Conservation (phyloP, 768 basidiomycete genomes). For the Boletus patriciae region DNA sequence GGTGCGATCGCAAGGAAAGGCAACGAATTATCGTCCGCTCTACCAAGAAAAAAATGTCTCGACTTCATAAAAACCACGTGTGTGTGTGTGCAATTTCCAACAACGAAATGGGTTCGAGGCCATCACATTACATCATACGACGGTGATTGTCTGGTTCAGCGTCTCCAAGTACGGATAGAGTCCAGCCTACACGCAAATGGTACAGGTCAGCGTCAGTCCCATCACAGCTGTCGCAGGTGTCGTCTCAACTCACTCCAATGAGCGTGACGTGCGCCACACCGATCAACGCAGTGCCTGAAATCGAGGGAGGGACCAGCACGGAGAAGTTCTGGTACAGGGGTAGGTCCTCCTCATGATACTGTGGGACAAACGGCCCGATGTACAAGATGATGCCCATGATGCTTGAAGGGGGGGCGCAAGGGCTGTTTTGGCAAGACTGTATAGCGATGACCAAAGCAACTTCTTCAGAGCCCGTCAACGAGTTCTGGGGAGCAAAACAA, state of each 20-base stretch:
- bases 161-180: conserved; percentile 32
- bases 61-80: too few species aligned
- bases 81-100: too few species aligned
- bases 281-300: conserved; percentile 36
- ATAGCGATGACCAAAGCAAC: conserved; percentile 49
- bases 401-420: conserved; percentile 28
- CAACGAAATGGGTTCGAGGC: background rate
- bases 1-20: too few species aligned
- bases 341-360: conserved; percentile 29
- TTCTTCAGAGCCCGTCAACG: conserved; percentile 41
- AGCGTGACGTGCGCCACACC: conserved; percentile 40
- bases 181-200: conserved; percentile 31
- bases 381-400: conserved; percentile 47
- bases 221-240: background rate
- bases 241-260: conserved; percentile 39
- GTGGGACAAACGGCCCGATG: conserved; percentile 44
- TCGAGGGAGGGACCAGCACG: conserved; percentile 37
- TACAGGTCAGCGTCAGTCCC: background rate
- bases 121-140: conserved; percentile 14
- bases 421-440: conserved; percentile 36
- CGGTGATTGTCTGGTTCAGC: conserved; percentile 32
- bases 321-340: conserved; percentile 48
- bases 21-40: too few species aligned
- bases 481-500: conserved; percentile 26
- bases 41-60: too few species aligned